Base-by-base conservation (phyloP, 31 red algal species). In the Odonthalia washingtoniensis region DNA sequence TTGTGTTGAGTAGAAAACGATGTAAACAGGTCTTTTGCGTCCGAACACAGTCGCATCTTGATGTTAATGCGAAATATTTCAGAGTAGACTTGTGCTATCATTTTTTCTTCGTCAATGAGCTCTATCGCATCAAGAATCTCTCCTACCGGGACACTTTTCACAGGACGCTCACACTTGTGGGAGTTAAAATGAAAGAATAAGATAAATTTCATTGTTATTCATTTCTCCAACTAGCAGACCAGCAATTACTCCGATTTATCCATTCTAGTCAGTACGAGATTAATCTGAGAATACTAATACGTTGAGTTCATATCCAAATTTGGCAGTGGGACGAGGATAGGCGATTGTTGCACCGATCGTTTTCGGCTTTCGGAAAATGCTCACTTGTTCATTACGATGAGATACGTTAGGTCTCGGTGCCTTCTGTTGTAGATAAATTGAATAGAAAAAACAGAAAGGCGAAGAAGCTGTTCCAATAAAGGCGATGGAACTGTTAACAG, bases 341-440 rank as follows among this genome's bases (percentile, higher is more conserved):
- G 5, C 18, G 4, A 80, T 24, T 38, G 31, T 38, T 3, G 77
- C 64, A 38, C 61, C 27, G 1, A 14, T 38, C 38, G 5, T 67
- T 62, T 82, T 82, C 52, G 66, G 46, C 1, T 34, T 82, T 57
- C 76, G 2, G 3, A 80, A 6, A 60, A 53, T 80, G 27, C 57
- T 80, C 4, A 49, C 57, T 44, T 60, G 40, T 80, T 57, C 76
- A 53, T 53, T 60, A 14, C 46, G n/a, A 33, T 80, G 76, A 60
- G 6, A 57, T 4, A 80, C 39, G 33, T 53, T 60, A 3, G 57
- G 2, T 3, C 57, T 44, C 33, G 76, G 45, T 28, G 76, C 76
- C 26, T 80, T 80, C 35, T 80, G 76, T 52, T 80, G 76, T 33
- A 80, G 40, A 32, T 80, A 80, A 33, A 2, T 45, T 53, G 40